Base-by-base conservation (phyloP, 2,329 filamentous ascomycete genomes). In the Hypoxylon rubiginosum region DNA sequence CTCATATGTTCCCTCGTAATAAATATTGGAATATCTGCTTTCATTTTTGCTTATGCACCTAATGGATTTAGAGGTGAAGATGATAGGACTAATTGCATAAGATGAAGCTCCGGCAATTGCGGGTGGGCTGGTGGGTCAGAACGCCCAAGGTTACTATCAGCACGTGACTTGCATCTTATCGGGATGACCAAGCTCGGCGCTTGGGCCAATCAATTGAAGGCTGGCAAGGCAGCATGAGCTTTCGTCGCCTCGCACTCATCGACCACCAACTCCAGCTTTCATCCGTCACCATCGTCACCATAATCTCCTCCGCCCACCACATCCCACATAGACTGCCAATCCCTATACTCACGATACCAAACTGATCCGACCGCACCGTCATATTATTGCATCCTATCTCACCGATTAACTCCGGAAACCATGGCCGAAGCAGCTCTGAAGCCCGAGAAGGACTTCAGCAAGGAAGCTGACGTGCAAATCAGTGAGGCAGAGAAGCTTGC, bases 391-490 rank as follows among this genome's bases (percentile, higher is more conserved):
- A 60, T 43, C 32, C 49, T 30, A 55, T 26, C 4, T 45, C 17
- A 30, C 46, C 48, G 48, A 61, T 9, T 49, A 46, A 45, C 17
- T 52, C 10, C n/a, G 50, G 56, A 28, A 80, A 86, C 72, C 79
- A 97, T 97, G 94, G 92, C 94, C 76, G 92, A 94, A 82, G 89
- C 89, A 81, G 82, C 87, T 77, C 82, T 96, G 81, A 97, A 97
- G 88, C 93, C 95, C 77, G 96, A 99, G 86, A 97, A 97, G 91
- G 96, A 99, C 90, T 97, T 92, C 88, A 91, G 92, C 78, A 97
- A 97, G 84, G 94, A 98, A 82, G 93, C 93, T 77, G 94, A 98
- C 85, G 89, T 91, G 83, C 89, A 93, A 82, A 90, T 99, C 73
- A 92, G 93, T 53, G 94, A 97, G 82, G 93, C 94, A 64, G 90